Evolutionary conservation across 2,329 filamentous ascomycete species (phyloP), one percentile per base, ranked within the genome.

Genomic region (Talaromyces albobiverticillius): DNA sequence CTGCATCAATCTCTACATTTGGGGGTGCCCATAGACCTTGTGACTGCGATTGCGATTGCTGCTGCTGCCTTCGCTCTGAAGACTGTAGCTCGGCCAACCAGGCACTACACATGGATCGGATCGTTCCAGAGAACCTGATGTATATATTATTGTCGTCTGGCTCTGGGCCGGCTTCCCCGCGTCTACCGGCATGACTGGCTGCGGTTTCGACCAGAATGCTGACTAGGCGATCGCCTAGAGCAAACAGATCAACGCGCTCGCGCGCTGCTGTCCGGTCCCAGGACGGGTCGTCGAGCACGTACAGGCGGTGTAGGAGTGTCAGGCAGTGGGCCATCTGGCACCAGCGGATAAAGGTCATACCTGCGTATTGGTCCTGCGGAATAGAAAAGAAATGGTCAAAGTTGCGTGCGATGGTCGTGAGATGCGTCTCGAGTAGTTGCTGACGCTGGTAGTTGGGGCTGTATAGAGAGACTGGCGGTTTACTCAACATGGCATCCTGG

Each of bases 311-410:
- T 5, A 51, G 36, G n/a, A 51, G 48, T 43, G 34, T 25, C 48
- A 51, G 34, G 38, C 5, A 4, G 14, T 43, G 48, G 25, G 48
- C 38, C 38, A 43, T 51, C 16, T 34, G 13, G 20, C 36, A 43
- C 48, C 48, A 43, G 7, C 38, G 38, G 38, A 7, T 31, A 34
- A 51, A 51, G 29, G 16, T 43, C 3, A 51, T 29, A 25, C 25
- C 48, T 16, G 48, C 25, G 36, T 51, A 51, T 34, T 43, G 38
- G 0, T 34, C 38, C 25, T 34, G 48, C 13, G 25, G 26, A 2
- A 51, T 51, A 25, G 20, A 8, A 42, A 43, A 51, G 8, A 51
- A 51, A 5, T 51, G 48, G 25, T 43, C 48, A 51, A 51, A 51
- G 16, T 3, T 34, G 14, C 38, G 38, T 34, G 26, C 8, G 1